Evolutionary conservation across 1,139 yeast species (phyloP), one percentile per base, ranked within the genome.

Genomic region (Pichia sp.): DNA sequence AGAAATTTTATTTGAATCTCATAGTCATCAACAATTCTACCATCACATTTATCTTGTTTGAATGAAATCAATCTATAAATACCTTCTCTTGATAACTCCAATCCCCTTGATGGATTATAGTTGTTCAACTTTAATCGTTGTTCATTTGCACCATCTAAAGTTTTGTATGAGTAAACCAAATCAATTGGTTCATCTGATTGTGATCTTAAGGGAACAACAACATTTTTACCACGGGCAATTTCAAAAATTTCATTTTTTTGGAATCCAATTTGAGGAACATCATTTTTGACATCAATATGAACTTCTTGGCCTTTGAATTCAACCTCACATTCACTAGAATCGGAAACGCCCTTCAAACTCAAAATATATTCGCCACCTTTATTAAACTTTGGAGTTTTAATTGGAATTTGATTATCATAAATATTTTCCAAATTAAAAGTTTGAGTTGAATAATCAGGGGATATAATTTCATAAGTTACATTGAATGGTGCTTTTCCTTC

Each of bases 401-500:
- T 71, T 1, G 63, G 62, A 47, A 69, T 69, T 5, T 54, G 53
- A 35, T 69, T 61, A 0, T 60, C 64, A 8, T 58, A 54, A 33
- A 83, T 74, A 32, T 73, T 70, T n/a, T 67, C 65, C 8, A 74
- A 62, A 1, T 63, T 60, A 42, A 63, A 70, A 6, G 75, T 64
- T 8, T 66, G 61, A 47, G 78, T 65, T 48, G 69, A 64, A 42
- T 65, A 69, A 6, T 77, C 68, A 1, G 77, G 70, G 38, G 74
- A 74, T 16, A 80, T 62, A 30, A 87, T 66, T 53, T 86, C 90
- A 61, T 89, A 89, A 29, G 70, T 71, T 48, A 92, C 71, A 4
- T 73, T 67, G 55, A 83, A 87, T 2, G 97, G 97, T 0, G 84
- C 78, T 52, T 81, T 80, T 10, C 98, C 98, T 41, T 74, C 76